Conservation (phyloP, 768 basidiomycete species). For the Macrolepiota dolichaula region DNA sequence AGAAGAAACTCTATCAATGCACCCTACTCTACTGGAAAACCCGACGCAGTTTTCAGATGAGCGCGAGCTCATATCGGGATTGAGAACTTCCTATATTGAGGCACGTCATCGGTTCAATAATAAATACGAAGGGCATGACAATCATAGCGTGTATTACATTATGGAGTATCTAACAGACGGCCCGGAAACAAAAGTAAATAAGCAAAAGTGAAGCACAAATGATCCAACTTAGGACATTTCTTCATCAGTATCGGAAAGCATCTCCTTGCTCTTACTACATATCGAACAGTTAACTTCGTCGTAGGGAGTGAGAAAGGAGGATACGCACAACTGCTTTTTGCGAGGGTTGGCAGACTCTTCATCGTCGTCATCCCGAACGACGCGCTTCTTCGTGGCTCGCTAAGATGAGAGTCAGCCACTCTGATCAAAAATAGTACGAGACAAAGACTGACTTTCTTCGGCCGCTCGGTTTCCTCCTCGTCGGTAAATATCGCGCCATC, state of each 20-base stretch:
- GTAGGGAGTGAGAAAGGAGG: not conserved
- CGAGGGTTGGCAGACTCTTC: constrained; percentile 59
- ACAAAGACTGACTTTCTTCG: constrained; percentile 58
- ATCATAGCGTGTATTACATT: not conserved
- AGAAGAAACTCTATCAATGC: not conserved
- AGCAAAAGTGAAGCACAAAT: not conserved
- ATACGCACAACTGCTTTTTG: constrained; percentile 73
- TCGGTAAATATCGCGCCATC: constrained; percentile 69
- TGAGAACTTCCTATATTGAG: not conserved
- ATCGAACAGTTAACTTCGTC: constrained; percentile 11
- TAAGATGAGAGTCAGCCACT: constrained; percentile 22
- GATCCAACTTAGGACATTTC: constrained; percentile 54
- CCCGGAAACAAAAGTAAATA: not conserved
- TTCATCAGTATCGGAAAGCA: constrained; percentile 85
- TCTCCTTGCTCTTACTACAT: constrained; percentile 82
- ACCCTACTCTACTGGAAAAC: not conserved
- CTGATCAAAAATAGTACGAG: not conserved
- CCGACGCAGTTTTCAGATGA: not conserved
- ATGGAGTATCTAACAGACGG: not conserved
- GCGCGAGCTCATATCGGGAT: not conserved
- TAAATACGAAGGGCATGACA: not conserved
- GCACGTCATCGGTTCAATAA: not conserved
- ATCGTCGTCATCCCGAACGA: constrained; percentile 78
- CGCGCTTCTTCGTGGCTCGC: constrained; percentile 65
- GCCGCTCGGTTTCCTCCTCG: constrained; percentile 63